These are phyloP conservation scores for Ajuga chamaepitys DNA, from an alignment of 257 asterid species.

Conservation along the genomic window DNA sequence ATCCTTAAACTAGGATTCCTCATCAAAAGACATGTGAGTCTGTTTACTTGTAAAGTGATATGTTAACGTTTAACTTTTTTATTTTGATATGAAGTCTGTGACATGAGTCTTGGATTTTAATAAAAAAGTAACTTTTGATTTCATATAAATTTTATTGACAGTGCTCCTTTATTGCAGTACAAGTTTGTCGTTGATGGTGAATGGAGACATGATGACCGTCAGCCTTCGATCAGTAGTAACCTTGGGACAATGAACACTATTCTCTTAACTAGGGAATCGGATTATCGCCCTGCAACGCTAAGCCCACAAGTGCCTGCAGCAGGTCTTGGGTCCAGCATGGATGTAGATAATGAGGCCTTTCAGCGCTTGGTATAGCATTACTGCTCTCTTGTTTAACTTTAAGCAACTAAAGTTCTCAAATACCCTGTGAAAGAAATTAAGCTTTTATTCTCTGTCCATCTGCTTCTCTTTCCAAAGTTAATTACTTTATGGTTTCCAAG, in stretches of 20 bases:
- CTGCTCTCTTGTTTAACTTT: neutral
- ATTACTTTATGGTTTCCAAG: neutral
- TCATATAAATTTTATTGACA: neutral
- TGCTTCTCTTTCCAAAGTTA: neutral
- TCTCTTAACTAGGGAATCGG: slow-evolving; percentile 59
- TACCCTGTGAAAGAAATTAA: neutral
- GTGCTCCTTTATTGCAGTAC: slow-evolving; percentile 45
- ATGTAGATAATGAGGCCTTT: slow-evolving; percentile 72
- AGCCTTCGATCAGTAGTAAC: slow-evolving; percentile 59
- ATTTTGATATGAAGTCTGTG: neutral
- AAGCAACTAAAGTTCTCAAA: slow-evolving; percentile 1
- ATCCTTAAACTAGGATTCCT: neutral
- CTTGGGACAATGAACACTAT: slow-evolving; percentile 76
- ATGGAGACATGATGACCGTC: slow-evolving; percentile 88
- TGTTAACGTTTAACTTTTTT: neutral
- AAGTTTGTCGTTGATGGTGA: slow-evolving; percentile 96
- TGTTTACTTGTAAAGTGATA: neutral
- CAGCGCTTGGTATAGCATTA: slow-evolving; percentile 62
- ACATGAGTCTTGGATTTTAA: neutral
- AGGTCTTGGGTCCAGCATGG: slow-evolving; percentile 73
- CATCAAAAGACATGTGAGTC: neutral
- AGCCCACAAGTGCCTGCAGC: slow-evolving; percentile 46
- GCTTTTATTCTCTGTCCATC: neutral
- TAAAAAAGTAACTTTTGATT: neutral
- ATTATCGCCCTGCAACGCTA: slow-evolving; percentile 34